Evolutionary conservation across 441 rosid species (phyloP).

Genomic region (Adansonia gregorii): DNA sequence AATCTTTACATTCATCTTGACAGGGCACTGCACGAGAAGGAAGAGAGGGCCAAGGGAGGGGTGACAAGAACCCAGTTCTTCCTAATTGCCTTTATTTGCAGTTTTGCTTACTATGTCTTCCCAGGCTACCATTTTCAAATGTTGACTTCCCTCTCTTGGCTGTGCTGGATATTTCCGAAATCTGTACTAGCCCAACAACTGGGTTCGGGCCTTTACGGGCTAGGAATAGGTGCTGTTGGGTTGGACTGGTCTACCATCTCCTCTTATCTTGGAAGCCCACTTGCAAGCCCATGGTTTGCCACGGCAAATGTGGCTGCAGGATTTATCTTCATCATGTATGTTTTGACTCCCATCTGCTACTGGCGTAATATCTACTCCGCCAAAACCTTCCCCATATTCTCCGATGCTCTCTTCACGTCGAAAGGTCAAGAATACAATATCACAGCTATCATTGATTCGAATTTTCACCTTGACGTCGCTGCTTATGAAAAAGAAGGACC

Average conservation of each 20-base stretch:
- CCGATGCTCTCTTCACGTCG: conserved; percentile 68
- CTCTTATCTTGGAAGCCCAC: conserved; percentile 92
- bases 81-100: conserved; percentile 71
- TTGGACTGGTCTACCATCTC: conserved; percentile 94
- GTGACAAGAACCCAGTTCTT: conserved; percentile 85
- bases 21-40: conserved; percentile 90
- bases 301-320: conserved; percentile 92
- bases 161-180: conserved; percentile 79
- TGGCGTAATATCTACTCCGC: conserved; percentile 79
- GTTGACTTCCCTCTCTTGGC: conserved; percentile 87
- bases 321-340: conserved; percentile 64
- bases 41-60: conserved; percentile 66
- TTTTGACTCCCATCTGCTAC: conserved; percentile 71
- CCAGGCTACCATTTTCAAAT: conserved; percentile 85
- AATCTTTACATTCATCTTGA: not conserved
- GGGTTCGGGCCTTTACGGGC: conserved; percentile 88
- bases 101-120: conserved; percentile 84
- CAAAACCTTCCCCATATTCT: conserved; percentile 83
- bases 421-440: conserved; percentile 78
- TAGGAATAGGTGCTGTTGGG: conserved; percentile 75
- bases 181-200: conserved; percentile 83
- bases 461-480: conserved; percentile 71
- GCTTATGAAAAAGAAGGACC: conserved; percentile 85
- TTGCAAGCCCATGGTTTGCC: conserved; percentile 99
- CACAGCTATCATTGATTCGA: conserved; percentile 63